Percentiles rank a stretch among this genome's conserved stretches.
phyloP scores from a whole-genome alignment of 768 basidiomycete species.

The Pleurotus tuber-regium region DNA sequence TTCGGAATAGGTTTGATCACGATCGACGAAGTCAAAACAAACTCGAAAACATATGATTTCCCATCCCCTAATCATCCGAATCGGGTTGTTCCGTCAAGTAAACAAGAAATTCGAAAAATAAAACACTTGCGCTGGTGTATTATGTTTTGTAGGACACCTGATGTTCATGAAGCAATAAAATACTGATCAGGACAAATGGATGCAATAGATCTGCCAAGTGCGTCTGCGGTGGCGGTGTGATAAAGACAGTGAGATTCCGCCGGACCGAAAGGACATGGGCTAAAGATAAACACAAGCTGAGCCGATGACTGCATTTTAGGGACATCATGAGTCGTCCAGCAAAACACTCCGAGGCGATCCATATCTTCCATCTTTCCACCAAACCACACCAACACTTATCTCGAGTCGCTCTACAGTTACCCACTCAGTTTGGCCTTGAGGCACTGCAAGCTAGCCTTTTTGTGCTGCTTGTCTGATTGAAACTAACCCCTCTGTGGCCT shows the following conservation, averaged over 20 bases:
- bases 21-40: background rate
- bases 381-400: background rate
- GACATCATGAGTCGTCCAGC: background rate
- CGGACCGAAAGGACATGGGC: constrained; percentile 6
- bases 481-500: background rate
- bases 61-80: too few relatives aligned
- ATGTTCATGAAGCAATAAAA: too few relatives aligned
- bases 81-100: too few relatives aligned
- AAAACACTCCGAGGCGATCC: constrained; percentile 1
- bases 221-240: background rate
- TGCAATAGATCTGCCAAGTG: background rate
- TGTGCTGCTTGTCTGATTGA: background rate
- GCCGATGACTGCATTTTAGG: background rate
- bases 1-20: background rate
- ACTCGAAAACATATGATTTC: background rate
- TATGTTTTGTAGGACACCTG: too few relatives aligned
- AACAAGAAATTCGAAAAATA: too few relatives aligned
- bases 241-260: constrained; percentile 1
- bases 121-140: too few relatives aligned
- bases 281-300: constrained; percentile 6
- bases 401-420: background rate
- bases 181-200: background rate
- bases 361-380: background rate
- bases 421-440: background rate
- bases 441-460: constrained; percentile 1